These are phyloP conservation scores for Brassica cretica DNA, from an alignment of 345 rosid genomes.

Conservation along the genomic window DNA sequence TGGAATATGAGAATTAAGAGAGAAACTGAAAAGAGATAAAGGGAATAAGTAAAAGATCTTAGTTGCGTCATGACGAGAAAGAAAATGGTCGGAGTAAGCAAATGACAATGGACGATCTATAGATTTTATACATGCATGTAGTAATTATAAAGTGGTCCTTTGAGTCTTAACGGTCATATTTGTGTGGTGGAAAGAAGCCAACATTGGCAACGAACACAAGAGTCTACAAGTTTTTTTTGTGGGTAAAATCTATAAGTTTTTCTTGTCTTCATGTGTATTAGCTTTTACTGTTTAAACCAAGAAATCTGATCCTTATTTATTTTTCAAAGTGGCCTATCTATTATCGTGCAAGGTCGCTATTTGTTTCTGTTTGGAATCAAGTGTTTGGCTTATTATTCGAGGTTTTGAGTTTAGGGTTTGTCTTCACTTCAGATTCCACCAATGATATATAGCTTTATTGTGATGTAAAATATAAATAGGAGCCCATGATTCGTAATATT, in stretches of 20 bases:
- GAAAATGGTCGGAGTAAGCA: slow-evolving; percentile 7
- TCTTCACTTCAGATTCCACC: slow-evolving; percentile 28
- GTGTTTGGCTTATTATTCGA: slow-evolving; percentile 31
- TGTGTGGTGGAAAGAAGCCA: slow-evolving; percentile 19
- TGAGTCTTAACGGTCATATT: slow-evolving; percentile 38
- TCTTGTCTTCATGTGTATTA: slow-evolving; percentile 22
- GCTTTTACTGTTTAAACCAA: slow-evolving; percentile 23
- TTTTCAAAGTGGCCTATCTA: slow-evolving; percentile 3
- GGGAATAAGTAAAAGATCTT: slow-evolving; percentile 11
- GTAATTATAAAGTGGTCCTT: slow-evolving; percentile 23
- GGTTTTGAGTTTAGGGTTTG: slow-evolving; percentile 23
- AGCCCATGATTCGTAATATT: slow-evolving; percentile 4
- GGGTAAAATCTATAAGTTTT: neutral
- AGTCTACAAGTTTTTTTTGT: neutral
- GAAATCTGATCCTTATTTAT: neutral
- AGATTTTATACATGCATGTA: slow-evolving; percentile 18
- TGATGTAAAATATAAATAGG: slow-evolving; percentile 2
- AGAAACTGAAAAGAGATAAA: neutral
- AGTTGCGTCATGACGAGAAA: slow-evolving; percentile 28
- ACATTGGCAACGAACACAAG: slow-evolving; percentile 20
- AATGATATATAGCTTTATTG: slow-evolving; percentile 8
- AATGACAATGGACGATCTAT: neutral
- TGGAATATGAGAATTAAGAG: slow-evolving; percentile 8
- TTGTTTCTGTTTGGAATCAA: slow-evolving; percentile 19
- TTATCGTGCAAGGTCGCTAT: slow-evolving; percentile 17